A percentile compares a stretch with the other conserved stretches of the same genome.
These are phyloP conservation scores for Thermochaetoides thermophila DNA, from an alignment of 495 filamentous ascomycete species.

Conservation along the genomic window DNA sequence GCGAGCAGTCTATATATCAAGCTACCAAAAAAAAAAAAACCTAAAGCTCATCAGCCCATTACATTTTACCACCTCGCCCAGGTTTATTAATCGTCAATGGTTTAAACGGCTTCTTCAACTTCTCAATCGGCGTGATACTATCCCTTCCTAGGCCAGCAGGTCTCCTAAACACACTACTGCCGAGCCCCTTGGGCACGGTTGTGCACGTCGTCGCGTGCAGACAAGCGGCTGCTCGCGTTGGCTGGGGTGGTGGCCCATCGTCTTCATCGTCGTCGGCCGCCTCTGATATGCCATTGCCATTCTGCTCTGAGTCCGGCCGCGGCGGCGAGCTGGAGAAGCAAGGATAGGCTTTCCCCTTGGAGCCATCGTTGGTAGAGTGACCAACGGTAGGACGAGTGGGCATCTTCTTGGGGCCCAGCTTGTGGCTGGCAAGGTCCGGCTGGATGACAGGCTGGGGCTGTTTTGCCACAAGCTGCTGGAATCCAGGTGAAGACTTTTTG, in stretches of 20 bases:
- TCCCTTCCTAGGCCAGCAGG: slow-evolving; percentile 17
- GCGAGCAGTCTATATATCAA: too few relatives aligned
- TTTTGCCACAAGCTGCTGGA: not conserved
- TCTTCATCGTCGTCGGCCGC: slow-evolving; percentile 13
- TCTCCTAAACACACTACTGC: slow-evolving; percentile 17
- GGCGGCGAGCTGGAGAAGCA: slow-evolving; percentile 35
- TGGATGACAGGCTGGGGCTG: not conserved
- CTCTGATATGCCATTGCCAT: not conserved
- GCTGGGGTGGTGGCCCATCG: slow-evolving; percentile 14
- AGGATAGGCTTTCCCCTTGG: slow-evolving; percentile 18
- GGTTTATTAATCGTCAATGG: slow-evolving; percentile 28
- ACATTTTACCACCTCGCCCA: not conserved
- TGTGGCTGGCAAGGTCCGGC: not conserved
- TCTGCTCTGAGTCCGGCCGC: slow-evolving; percentile 7
- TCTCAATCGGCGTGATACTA: slow-evolving; percentile 25
- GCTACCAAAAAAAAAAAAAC: too few relatives aligned
- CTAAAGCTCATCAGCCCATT: not conserved
- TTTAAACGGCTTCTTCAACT: slow-evolving; percentile 32
- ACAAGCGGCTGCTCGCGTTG: slow-evolving; percentile 21
- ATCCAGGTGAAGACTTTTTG: slow-evolving; percentile 1
- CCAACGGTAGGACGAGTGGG: not conserved
- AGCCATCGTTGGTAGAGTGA: slow-evolving; percentile 3
- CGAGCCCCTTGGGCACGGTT: slow-evolving; percentile 16
- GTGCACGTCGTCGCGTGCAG: slow-evolving; percentile 29
- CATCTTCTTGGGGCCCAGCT: not conserved